Conservation (phyloP, 2,329 filamentous ascomycete genomes). For the Xylariaceae sp. region DNA sequence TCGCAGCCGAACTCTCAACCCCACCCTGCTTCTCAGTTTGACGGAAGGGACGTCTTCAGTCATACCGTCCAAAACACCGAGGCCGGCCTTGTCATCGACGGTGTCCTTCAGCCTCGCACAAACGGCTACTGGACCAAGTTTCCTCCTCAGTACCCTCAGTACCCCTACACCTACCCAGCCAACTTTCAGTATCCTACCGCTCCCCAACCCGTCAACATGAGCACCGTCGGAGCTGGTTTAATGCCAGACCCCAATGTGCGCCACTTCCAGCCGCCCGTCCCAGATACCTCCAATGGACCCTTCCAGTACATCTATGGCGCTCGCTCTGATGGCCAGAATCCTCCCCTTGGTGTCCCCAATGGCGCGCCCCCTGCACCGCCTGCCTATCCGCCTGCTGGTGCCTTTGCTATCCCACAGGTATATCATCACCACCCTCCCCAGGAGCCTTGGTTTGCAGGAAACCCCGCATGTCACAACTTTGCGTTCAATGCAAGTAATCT, state of each 20-base stretch:
- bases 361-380: conserved; percentile 2
- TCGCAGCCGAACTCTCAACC: too few species aligned
- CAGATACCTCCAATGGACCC: conserved; percentile 54
- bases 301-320: conserved; percentile 54
- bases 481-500: conserved; percentile 19
- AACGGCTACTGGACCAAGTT: conserved; percentile 8
- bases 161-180: conserved; percentile 7
- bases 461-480: neutral
- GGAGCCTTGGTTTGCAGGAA: conserved; percentile 6
- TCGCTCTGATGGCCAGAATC: conserved; percentile 48
- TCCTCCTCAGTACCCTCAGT: conserved; percentile 16
- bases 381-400: conserved; percentile 6
- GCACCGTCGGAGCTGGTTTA: conserved; percentile 41
- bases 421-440: conserved; percentile 11
- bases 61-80: conserved; percentile 17
- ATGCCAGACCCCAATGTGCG: conserved; percentile 39
- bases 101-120: conserved; percentile 12
- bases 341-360: conserved; percentile 28
- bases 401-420: conserved; percentile 24
- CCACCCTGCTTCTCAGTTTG: too few species aligned
- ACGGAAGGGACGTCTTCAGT: neutral
- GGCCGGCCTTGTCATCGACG: conserved; percentile 17
- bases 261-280: conserved; percentile 56
- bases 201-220: conserved; percentile 29
- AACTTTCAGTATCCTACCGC: conserved; percentile 9